Conservation (phyloP, 495 filamentous ascomycete species). For the Hypoxylon subgilvum region DNA sequence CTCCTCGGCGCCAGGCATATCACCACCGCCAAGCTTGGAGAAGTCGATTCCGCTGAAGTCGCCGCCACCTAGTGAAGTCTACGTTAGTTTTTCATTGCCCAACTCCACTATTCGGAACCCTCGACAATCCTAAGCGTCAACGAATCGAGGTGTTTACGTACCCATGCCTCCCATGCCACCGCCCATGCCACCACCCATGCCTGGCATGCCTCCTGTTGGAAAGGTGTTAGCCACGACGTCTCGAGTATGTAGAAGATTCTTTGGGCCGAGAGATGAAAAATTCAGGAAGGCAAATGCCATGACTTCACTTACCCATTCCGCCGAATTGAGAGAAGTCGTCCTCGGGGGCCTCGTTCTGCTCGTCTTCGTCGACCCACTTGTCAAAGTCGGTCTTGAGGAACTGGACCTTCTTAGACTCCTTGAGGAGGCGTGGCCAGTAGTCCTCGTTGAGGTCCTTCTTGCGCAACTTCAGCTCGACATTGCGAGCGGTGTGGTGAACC, state of each 20-base stretch:
- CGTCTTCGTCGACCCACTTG: slow-evolving; percentile 99
- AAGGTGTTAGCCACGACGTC: slow-evolving; percentile 20
- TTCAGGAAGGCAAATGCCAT: no score
- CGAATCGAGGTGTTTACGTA: slow-evolving; percentile 48
- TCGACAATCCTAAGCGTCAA: background rate
- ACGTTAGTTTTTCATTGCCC: slow-evolving; percentile 31
- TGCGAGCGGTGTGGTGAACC: slow-evolving; percentile 80
- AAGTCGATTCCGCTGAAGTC: slow-evolving; percentile 82
- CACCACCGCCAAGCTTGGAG: slow-evolving; percentile 81
- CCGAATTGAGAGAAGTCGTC: slow-evolving; percentile 80
- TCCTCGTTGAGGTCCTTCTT: slow-evolving; percentile 94
- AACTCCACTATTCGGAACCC: background rate
- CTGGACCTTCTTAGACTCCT: slow-evolving; percentile 86
- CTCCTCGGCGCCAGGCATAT: slow-evolving; percentile 58
- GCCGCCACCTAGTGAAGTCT: slow-evolving; percentile 50
- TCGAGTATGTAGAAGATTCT: no score
- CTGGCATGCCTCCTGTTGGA: slow-evolving; percentile 47
- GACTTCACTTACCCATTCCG: slow-evolving; percentile 55
- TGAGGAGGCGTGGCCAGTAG: slow-evolving; percentile 93
- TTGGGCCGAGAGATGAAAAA: no score
- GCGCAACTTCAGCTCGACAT: slow-evolving; percentile 85
- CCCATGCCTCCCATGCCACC: slow-evolving; percentile 59
- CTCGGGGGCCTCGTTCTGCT: slow-evolving; percentile 86
- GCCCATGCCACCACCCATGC: slow-evolving; percentile 61
- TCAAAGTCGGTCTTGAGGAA: slow-evolving; percentile 99